phyloP scores from a whole-genome alignment of 2,329 filamentous ascomycete genomes.

The Hypoxylon sp. region DNA sequence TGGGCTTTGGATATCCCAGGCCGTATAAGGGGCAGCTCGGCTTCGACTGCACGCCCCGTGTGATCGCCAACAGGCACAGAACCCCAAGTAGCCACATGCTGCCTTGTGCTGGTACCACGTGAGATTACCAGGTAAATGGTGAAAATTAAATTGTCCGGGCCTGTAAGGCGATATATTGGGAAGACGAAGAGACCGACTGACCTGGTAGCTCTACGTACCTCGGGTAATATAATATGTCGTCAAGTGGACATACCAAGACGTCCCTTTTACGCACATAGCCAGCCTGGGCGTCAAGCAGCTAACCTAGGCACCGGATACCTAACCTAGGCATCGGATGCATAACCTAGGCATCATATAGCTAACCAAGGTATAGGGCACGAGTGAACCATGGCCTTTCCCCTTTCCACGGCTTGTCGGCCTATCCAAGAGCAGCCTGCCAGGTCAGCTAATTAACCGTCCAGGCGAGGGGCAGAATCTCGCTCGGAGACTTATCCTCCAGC shows the following conservation, averaged over 20 bases:
- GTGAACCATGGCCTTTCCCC: not conserved
- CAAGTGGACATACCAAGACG: not conserved
- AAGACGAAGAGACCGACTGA: not conserved
- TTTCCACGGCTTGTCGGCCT: not conserved
- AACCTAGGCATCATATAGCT: too few relatives aligned
- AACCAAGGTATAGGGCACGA: too few relatives aligned
- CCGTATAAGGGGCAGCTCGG: constrained; percentile 46
- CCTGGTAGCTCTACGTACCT: not conserved
- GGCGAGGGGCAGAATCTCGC: not conserved
- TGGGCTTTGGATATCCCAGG: constrained; percentile 43
- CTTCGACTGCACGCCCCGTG: constrained; percentile 34
- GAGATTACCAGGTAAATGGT: not conserved
- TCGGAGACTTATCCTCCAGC: not conserved
- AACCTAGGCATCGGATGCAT: too few relatives aligned
- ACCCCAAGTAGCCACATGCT: constrained; percentile 13
- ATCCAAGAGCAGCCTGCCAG: not conserved
- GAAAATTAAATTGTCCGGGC: not conserved
- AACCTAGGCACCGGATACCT: too few relatives aligned
- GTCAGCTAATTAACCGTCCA: constrained; percentile 1
- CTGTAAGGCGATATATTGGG: not conserved
- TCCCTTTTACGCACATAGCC: not conserved
- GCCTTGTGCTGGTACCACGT: not conserved
- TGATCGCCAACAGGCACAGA: not conserved
- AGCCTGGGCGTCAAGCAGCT: too few relatives aligned
- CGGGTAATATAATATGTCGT: not conserved